phyloP scores from a whole-genome alignment of 306 rosid species.

The Corylus heterophylla region DNA sequence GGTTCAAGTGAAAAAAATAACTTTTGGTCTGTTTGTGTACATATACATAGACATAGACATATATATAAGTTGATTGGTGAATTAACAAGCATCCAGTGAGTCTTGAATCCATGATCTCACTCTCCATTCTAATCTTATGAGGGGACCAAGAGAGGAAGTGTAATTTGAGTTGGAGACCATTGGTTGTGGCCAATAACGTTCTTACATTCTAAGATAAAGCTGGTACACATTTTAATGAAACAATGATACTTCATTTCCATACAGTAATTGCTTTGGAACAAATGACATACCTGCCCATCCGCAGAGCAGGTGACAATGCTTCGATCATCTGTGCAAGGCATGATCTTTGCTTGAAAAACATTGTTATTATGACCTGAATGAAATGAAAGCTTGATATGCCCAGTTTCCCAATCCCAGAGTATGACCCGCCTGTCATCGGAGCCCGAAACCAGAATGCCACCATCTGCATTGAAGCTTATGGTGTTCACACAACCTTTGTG shows the following conservation, averaged over 20 bases:
- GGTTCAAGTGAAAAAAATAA: not conserved
- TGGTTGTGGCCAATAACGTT: not conserved
- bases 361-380: constrained; percentile 70
- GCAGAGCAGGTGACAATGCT: constrained; percentile 86
- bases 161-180: not conserved
- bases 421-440: constrained; percentile 79
- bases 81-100: not conserved
- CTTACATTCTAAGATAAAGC: not conserved
- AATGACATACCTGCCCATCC: constrained; percentile 77
- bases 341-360: constrained; percentile 79
- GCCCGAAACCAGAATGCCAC: constrained; percentile 75
- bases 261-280: not conserved
- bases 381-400: constrained; percentile 48
- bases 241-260: not conserved
- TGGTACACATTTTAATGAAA: not conserved
- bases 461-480: constrained; percentile 72
- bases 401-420: constrained; percentile 86
- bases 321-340: constrained; percentile 73
- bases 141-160: not conserved
- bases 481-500: constrained; percentile 90
- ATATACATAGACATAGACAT: no score
- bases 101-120: not conserved
- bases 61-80: not conserved
- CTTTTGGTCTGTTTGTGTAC: not conserved
- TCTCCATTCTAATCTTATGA: not conserved